A percentile compares a stretch with the other conserved stretches of the same genome.
Evolutionary conservation across 352 stramenopile species (phyloP).

Genomic region (Phytophthora melonis): DNA sequence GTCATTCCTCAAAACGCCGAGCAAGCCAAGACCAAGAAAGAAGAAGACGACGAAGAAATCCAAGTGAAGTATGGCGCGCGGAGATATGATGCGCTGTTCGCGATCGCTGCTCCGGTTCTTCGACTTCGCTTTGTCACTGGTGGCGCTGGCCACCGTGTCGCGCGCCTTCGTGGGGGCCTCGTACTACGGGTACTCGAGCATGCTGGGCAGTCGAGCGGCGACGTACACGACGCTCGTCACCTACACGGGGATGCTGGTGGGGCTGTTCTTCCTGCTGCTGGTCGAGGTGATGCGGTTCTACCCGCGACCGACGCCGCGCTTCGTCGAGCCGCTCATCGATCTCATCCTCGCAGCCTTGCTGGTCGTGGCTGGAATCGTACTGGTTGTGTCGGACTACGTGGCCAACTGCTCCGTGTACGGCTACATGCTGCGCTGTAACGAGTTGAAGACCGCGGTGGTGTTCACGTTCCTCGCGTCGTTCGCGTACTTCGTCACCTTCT

Average conservation of each 20-base stretch:
- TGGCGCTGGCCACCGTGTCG: constrained; percentile 71
- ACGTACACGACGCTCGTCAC: constrained; percentile 69
- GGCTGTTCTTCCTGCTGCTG: constrained; percentile 59
- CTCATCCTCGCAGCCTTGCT: constrained; percentile 62
- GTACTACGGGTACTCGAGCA: constrained; percentile 78
- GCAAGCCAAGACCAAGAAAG: not conserved
- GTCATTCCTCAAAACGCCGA: constrained; percentile 32
- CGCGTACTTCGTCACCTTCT: constrained; percentile 55
- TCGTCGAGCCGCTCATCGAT: constrained; percentile 65
- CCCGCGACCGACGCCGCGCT: constrained; percentile 43
- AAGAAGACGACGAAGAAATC: constrained; percentile 4
- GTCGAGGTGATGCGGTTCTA: constrained; percentile 56
- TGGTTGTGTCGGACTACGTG: constrained; percentile 78
- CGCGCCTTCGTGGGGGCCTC: constrained; percentile 64
- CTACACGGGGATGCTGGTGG: constrained; percentile 76
- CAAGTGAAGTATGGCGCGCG: constrained; percentile 40
- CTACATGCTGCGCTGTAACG: constrained; percentile 73
- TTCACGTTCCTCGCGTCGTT: constrained; percentile 76
- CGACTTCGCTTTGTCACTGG: constrained; percentile 61
- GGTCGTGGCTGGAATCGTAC: constrained; percentile 69
- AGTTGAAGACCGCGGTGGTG: constrained; percentile 60
- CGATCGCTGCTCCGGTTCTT: constrained; percentile 67
- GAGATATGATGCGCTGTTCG: constrained; percentile 33
- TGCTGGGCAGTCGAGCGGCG: constrained; percentile 67
- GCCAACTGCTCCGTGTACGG: constrained; percentile 67